These are phyloP conservation scores for Coniochaeta pulveracea DNA, from an alignment of 2,329 filamentous ascomycete genomes.

Conservation along the genomic window DNA sequence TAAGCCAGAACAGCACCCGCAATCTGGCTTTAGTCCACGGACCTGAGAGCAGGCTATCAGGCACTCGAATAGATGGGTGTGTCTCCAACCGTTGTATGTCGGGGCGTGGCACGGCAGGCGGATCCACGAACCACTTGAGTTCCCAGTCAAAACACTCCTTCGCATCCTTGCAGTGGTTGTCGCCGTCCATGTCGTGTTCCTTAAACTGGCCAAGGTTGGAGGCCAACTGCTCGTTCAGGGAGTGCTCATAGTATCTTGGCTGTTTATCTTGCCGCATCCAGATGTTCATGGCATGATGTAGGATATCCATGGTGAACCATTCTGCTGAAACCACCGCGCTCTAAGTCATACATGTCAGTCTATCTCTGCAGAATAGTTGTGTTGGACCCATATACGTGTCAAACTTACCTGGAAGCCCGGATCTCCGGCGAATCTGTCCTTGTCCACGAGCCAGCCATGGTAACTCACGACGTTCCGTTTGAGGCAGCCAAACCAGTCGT, in stretches of 20 bases:
- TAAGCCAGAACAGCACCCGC: conserved; percentile 17
- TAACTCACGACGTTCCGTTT: conserved; percentile 7
- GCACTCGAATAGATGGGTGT: conserved; percentile 13
- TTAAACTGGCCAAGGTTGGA: too few relatives aligned
- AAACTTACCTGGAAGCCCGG: conserved; percentile 30
- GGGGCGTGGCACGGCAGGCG: too few relatives aligned
- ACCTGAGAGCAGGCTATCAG: conserved; percentile 14
- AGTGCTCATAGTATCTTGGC: conserved; percentile 22
- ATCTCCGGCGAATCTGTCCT: conserved; percentile 21
- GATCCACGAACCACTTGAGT: too few relatives aligned
- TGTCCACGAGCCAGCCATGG: conserved; percentile 7
- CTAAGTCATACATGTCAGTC: too few relatives aligned
- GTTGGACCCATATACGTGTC: too few relatives aligned
- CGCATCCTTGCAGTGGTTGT: too few relatives aligned
- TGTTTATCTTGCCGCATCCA: conserved; percentile 30
- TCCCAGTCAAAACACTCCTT: too few relatives aligned
- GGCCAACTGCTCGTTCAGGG: too few relatives aligned
- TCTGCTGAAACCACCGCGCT: too few relatives aligned
- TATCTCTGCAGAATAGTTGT: too few relatives aligned
- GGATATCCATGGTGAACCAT: conserved; percentile 32
- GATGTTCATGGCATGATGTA: conserved; percentile 34
- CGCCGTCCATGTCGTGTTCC: too few relatives aligned
- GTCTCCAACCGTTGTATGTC: conserved; percentile 14
- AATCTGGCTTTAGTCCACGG: conserved; percentile 12
- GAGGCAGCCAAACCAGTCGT: conserved; percentile 18